phyloP scores from a whole-genome alignment of 345 rosid genomes.

The Acer negundo region DNA sequence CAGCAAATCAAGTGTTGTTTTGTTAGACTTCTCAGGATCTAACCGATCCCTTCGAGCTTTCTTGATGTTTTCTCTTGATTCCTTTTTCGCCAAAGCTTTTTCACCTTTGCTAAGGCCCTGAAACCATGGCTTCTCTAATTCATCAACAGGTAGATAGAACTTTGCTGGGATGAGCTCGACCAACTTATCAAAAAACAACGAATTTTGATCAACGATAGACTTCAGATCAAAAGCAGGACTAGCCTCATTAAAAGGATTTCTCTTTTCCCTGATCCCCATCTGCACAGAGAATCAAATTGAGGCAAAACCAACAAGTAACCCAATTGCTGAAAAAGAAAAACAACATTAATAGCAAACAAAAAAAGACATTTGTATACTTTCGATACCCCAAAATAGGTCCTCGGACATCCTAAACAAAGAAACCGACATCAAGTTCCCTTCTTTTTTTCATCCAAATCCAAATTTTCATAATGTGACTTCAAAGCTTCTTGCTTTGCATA shows the following conservation, averaged over 20 bases:
- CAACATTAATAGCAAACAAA: neutral
- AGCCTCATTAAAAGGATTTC: slow-evolving; percentile 12
- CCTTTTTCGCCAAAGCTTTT: slow-evolving; percentile 67
- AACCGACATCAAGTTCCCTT: neutral
- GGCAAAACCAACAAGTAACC: neutral
- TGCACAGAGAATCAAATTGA: slow-evolving; percentile 12
- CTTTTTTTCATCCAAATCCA: neutral
- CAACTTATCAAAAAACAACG: slow-evolving; percentile 69
- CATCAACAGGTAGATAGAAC: slow-evolving; percentile 77
- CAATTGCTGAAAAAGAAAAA: neutral
- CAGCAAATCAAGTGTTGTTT: slow-evolving; percentile 65
- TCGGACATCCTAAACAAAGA: too few species aligned
- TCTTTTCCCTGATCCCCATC: slow-evolving; percentile 52
- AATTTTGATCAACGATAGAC: slow-evolving; percentile 47
- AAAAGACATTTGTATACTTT: too few species aligned
- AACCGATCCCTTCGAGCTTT: slow-evolving; percentile 78
- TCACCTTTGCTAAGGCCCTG: slow-evolving; percentile 77
- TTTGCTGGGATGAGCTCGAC: slow-evolving; percentile 83
- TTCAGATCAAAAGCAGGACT: slow-evolving; percentile 38
- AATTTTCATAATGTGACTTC: neutral
- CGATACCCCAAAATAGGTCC: too few species aligned
- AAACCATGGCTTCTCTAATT: slow-evolving; percentile 71
- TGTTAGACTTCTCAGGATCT: slow-evolving; percentile 63
- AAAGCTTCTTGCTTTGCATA: neutral
- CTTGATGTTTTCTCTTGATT: slow-evolving; percentile 65